Evolutionary conservation across 2,329 filamentous ascomycete genomes (phyloP).

Genomic region (Xylariaceae sp.): DNA sequence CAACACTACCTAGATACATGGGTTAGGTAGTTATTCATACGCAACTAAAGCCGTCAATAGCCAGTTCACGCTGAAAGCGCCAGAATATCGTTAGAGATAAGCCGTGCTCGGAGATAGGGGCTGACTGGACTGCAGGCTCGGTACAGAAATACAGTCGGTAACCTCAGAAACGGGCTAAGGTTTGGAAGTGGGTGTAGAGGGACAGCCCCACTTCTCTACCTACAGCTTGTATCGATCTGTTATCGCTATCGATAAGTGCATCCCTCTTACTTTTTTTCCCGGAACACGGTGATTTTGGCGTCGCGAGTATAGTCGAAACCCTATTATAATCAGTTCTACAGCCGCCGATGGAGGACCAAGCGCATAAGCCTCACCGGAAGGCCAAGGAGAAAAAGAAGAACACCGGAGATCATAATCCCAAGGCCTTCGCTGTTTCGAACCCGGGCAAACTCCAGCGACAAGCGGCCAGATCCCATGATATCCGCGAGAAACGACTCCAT

Average conservation of each 20-base stretch:
- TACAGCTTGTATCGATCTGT: constrained; percentile 1
- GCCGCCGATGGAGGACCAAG: constrained; percentile 68
- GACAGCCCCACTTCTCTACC: no score
- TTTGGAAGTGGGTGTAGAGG: no score
- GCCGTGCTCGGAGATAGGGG: no score
- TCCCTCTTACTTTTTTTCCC: neutral
- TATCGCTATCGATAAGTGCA: constrained; percentile 14
- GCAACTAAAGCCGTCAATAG: no score
- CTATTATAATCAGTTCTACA: no score
- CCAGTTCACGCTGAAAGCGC: no score
- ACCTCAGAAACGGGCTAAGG: no score
- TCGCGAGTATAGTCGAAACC: neutral
- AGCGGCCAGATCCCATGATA: constrained; percentile 51
- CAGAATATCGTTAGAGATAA: no score
- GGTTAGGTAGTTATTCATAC: no score
- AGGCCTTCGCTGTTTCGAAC: constrained; percentile 81
- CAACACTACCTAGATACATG: no score
- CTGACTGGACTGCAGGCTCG: no score
- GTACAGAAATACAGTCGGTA: no score
- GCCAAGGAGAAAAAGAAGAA: constrained; percentile 84
- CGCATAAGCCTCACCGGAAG: constrained; percentile 80
- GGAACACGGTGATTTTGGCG: neutral
- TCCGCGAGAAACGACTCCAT: constrained; percentile 89
- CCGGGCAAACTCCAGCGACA: constrained; percentile 76
- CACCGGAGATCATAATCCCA: constrained; percentile 74